Conservation (phyloP, 2,329 filamentous ascomycete genomes). For the Fusarium transvaalense region DNA sequence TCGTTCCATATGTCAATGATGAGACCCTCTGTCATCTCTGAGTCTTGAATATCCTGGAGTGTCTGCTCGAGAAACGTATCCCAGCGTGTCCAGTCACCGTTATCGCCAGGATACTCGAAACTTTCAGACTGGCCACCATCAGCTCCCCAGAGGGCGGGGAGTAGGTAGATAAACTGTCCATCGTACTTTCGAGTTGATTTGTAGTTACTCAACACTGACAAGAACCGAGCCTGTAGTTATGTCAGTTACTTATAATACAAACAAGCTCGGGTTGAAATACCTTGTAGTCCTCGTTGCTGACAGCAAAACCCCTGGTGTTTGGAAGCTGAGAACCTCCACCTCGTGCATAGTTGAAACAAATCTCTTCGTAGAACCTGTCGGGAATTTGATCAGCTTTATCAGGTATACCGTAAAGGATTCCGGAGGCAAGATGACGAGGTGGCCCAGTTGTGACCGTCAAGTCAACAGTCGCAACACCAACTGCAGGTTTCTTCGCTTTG, state of each 20-base stretch:
- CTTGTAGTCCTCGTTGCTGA: conserved; percentile 13
- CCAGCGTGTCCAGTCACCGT: conserved; percentile 61
- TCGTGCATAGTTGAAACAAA: conserved; percentile 31
- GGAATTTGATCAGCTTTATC: conserved; percentile 28
- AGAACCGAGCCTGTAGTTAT: conserved; percentile 9
- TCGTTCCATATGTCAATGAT: conserved; percentile 68
- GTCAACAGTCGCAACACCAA: conserved; percentile 15
- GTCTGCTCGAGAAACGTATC: conserved; percentile 58
- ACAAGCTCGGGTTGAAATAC: rapidly evolving
- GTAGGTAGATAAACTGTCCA: conserved; percentile 60
- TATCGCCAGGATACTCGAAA: conserved; percentile 61
- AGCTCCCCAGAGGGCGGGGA: conserved; percentile 62
- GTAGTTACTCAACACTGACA: conserved; percentile 29
- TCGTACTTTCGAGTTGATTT: conserved; percentile 49
- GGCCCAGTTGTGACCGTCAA: conserved; percentile 4
- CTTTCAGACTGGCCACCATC: conserved; percentile 56
- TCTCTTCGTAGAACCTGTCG: conserved; percentile 17
- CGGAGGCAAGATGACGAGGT: conserved; percentile 29
- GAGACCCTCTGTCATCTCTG: conserved; percentile 54
- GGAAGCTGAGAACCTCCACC: conserved; percentile 31
- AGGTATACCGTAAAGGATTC: conserved; percentile 32
- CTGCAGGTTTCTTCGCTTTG: conserved; percentile 5
- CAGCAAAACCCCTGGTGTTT: conserved; percentile 10
- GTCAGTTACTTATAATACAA: rapidly evolving
- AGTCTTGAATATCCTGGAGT: conserved; percentile 54